A percentile compares a stretch with the other conserved stretches of the same genome.
Conservation (phyloP, 805 yeast species). For the Clavispora asparagi region DNA sequence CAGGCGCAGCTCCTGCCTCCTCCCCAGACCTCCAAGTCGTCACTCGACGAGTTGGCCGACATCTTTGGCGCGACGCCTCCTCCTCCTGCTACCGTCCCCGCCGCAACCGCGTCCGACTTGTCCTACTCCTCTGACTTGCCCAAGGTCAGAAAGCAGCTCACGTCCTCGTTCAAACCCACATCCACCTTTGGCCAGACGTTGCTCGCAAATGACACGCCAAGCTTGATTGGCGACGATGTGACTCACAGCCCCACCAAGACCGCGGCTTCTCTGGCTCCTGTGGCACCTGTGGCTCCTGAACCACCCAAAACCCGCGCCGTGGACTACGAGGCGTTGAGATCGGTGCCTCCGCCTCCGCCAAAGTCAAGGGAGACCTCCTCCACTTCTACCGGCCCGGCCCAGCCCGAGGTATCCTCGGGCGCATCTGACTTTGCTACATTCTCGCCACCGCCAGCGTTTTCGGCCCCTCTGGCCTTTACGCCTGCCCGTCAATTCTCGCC, state of each 20-base stretch:
- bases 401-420: too few species aligned
- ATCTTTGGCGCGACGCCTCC: conserved; percentile 30
- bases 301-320: conserved; percentile 12
- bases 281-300: too few species aligned
- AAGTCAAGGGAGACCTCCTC: conserved; percentile 1
- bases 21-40: conserved; percentile 40
- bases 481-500: background rate
- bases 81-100: conserved; percentile 14
- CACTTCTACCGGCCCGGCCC: background rate
- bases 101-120: conserved; percentile 33
- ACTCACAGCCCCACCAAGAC: background rate
- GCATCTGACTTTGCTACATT: too few species aligned
- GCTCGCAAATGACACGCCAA: conserved; percentile 21
- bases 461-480: too few species aligned
- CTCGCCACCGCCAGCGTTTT: too few species aligned
- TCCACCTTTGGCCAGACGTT: conserved; percentile 82
- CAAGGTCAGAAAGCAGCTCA: conserved; percentile 26
- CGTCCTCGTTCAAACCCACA: conserved; percentile 65
- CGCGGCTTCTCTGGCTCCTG: too few species aligned
- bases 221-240: conserved; percentile 34
- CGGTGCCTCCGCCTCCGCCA: conserved; percentile 41
- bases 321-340: conserved; percentile 49
- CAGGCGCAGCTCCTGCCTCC: background rate
- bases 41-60: conserved; percentile 59
- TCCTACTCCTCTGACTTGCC: conserved; percentile 24